Base-by-base conservation (phyloP, 495 filamentous ascomycete genomes). In the Penicilliopsis zonata region DNA sequence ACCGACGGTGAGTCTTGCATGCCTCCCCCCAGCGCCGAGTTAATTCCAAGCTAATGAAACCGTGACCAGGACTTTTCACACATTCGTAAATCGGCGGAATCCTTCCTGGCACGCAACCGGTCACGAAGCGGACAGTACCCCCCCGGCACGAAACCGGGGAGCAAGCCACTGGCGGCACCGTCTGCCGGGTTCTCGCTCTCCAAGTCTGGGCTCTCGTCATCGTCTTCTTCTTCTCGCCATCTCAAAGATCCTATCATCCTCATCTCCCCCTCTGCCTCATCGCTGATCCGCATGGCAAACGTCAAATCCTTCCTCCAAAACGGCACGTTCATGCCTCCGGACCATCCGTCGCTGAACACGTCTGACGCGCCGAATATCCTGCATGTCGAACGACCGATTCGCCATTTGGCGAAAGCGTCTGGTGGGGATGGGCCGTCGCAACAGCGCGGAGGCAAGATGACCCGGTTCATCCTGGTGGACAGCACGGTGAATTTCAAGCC, bases 1-100 rank as follows among this genome's bases (percentile, higher is more conserved):
- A 50, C 81, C 86, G 20, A 88, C 81, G 18, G 87, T 93, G 65
- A 47, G 79, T 61, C 13, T 19, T 37, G 8, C n/a, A n/a, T n/a
- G n/a, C n/a, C n/a, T n/a, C n/a, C n/a, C n/a, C n/a, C n/a, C n/a
- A n/a, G n/a, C n/a, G n/a, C n/a, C n/a, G n/a, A n/a, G n/a, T n/a
- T n/a, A n/a, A n/a, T n/a, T n/a, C n/a, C n/a, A n/a, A n/a, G n/a
- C n/a, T n/a, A n/a, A n/a, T n/a, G n/a, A n/a, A n/a, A n/a, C n/a
- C n/a, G n/a, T n/a, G n/a, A n/a, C n/a, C 47, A 98, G 86, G 90
- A 98, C 54, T 98, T 96, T 61, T 87, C 86, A 18, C 78, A 87
- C 53, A 80, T 94, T 35, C 83, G 88, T 41, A 95, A 94, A 59
- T 70, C 77, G 38, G 80, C 86, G 20, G 72, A 78, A 43, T 59